Base-by-base conservation (phyloP, 306 rosid species). In the Echinosophora koreensis region DNA sequence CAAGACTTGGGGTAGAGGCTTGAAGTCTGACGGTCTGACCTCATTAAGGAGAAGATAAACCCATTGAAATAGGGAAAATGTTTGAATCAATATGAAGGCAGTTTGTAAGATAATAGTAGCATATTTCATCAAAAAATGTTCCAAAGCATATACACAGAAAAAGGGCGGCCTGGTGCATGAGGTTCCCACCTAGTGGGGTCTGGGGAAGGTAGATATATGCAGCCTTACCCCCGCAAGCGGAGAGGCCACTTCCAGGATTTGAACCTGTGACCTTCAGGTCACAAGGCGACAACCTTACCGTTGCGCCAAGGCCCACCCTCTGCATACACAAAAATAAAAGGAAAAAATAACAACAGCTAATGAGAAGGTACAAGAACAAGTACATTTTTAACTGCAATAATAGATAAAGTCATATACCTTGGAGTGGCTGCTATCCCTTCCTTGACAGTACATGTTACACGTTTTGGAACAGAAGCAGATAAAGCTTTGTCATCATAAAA, bases 381-480 rank as follows among this genome's bases (percentile, higher is more conserved):
- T 34, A 52, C 57, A 71, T 38, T 37, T 71, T 5, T 18, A 66
- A 72, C 68, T 38, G 69, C 57, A 57, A 52, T 10, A 57, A 71
- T 54, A 46, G 18, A 50, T 46, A 54, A 61, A 32, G 38, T 38
- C 69, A 78, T 80, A 41, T 83, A 90, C 98, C 86, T 93, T 1
- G 97, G 90, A 38, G 97, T 83, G 80, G 92, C 89, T 74, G 91
- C 90, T 74, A 89, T 83, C 58, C 83, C 97, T 78, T 95, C 97
- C 88, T 89, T 92, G 80, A 95, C 93, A 76, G 35, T 81, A 73
- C 97, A 89, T n/a, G 89, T 90, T 54, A 89, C 97, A 1, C 88
- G 92, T 76, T 90, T 92, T 38, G 98, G 98, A 88, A 95, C 91
- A 14, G 95, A 63, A 46, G 97, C 97, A 32, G 97, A 92, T 71